These are phyloP conservation scores for Aspergillus versicolor DNA, from an alignment of 2,329 filamentous ascomycete species.

Conservation along the genomic window DNA sequence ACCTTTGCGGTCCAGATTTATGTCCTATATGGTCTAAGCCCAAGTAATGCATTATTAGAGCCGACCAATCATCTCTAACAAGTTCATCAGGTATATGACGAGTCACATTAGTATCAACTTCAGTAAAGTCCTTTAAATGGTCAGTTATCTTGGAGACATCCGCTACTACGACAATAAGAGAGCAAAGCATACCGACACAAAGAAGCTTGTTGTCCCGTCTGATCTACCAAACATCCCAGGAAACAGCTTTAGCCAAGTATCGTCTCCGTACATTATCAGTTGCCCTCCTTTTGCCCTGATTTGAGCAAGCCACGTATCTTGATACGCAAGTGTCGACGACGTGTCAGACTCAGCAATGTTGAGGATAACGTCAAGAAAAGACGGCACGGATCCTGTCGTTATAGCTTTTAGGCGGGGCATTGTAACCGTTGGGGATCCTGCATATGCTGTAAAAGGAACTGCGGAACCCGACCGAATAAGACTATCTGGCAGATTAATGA, in stretches of 20 bases:
- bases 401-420: conserved; percentile 98
- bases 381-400: conserved; percentile 96
- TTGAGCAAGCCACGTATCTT: conserved; percentile 96
- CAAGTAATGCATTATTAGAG: conserved; percentile 91
- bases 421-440: conserved; percentile 93
- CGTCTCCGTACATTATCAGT: conserved; percentile 92
- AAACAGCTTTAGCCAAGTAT: conserved; percentile 97
- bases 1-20: conserved; percentile 86
- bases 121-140: conserved; percentile 76
- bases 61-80: conserved; percentile 77
- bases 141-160: conserved; percentile 10
- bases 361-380: conserved; percentile 92
- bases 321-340: conserved; percentile 77
- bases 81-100: conserved; percentile 80
- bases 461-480: conserved; percentile 81
- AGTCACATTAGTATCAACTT: conserved; percentile 97
- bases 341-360: conserved; percentile 96
- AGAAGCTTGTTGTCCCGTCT: conserved; percentile 96
- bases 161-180: neutral
- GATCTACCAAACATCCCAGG: conserved; percentile 80
- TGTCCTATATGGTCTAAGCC: conserved; percentile 97
- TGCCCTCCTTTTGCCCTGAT: conserved; percentile 76
- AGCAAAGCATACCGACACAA: conserved; percentile 74
- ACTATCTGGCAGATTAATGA: conserved; percentile 46
- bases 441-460: conserved; percentile 91